Base-by-base conservation (phyloP, 2,329 filamentous ascomycete species). In the Ampelomyces quisqualis region DNA sequence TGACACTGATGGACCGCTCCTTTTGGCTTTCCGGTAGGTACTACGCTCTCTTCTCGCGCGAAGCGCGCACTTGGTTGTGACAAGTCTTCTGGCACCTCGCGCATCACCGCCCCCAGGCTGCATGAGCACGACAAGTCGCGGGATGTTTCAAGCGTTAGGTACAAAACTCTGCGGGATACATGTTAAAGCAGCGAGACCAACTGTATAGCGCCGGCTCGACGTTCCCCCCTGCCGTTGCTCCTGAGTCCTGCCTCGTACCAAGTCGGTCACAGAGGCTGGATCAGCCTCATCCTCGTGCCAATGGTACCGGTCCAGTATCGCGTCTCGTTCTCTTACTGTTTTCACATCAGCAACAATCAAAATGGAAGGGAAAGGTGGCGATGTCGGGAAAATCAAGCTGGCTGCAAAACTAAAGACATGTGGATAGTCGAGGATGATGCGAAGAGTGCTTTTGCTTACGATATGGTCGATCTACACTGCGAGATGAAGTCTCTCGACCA, bases 391-490 rank as follows among this genome's bases (percentile, higher is more conserved):
- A 13, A 28, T 28, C 11, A 28, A 28, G 26, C 10, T 8, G 15
- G 3, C 6, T 5, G 15, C 26, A 28, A 28, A 28, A 28, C 5
- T 5, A 28, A 28, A 6, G 10, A 13, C 6, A 5, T 28, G 3
- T 6, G n/a, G 26, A 28, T 13, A 19, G 18, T 18, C 14, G 17
- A 29, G 9, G 17, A 34, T 43, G 40, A 42, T 30, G 30, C 15
- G 19, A 33, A 28, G 24, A 22, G 13, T 43, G 19, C 40, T 34
- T 34, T 43, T 38, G 22, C 34, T 43, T 28, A 29, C 40, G 34
- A 38, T 23, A 43, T 43, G 2, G 4, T 19, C 6, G 18, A 22
- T 33, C 18, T 9, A 7, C 10, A 22, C 10, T 2, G 20, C 32
- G 14, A 34, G 5, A 14, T 9, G 21, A 24, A 26, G 32, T 13